These are phyloP conservation scores for Tetracentron sinense DNA, from an alignment of 164 flowering plant genomes.

Conservation along the genomic window DNA sequence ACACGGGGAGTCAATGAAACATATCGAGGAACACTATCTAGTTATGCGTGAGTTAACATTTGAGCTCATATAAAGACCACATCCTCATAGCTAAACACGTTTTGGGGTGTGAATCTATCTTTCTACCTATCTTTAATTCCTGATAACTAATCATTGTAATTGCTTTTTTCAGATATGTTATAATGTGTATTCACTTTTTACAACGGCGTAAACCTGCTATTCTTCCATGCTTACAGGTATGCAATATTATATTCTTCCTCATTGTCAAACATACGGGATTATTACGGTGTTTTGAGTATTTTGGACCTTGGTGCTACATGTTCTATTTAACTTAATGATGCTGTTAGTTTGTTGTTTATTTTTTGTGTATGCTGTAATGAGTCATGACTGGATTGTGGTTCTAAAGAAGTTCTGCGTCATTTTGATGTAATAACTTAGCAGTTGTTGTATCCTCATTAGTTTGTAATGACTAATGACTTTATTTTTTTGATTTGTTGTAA, in stretches of 20 bases:
- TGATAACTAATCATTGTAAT: slow-evolving; percentile 7
- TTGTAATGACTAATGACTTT: no score
- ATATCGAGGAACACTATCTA: slow-evolving; percentile 93
- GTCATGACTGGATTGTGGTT: no score
- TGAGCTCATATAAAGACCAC: not conserved
- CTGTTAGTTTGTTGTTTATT: not conserved
- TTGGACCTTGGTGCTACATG: not conserved
- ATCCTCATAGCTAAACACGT: not conserved
- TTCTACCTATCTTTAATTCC: not conserved
- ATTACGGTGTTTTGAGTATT: not conserved
- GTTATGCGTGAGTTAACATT: slow-evolving; percentile 89
- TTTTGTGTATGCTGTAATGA: not conserved
- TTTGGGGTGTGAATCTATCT: not conserved
- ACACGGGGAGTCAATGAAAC: slow-evolving; percentile 89
- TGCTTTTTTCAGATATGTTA: slow-evolving; percentile 73
- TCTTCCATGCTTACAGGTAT: slow-evolving; percentile 97
- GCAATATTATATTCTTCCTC: not conserved
- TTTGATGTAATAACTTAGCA: no score
- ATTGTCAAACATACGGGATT: not conserved
- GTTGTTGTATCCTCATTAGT: no score
- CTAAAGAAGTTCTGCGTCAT: no score
- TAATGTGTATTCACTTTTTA: slow-evolving; percentile 98
- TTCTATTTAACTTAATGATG: not conserved
- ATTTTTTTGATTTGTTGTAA: no score
- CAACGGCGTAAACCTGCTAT: slow-evolving; percentile 87